Evolutionary conservation across 2,329 filamentous ascomycete genomes (phyloP), one percentile per base, ranked within the genome.

Genomic region (Colletotrichum plurivorum): DNA sequence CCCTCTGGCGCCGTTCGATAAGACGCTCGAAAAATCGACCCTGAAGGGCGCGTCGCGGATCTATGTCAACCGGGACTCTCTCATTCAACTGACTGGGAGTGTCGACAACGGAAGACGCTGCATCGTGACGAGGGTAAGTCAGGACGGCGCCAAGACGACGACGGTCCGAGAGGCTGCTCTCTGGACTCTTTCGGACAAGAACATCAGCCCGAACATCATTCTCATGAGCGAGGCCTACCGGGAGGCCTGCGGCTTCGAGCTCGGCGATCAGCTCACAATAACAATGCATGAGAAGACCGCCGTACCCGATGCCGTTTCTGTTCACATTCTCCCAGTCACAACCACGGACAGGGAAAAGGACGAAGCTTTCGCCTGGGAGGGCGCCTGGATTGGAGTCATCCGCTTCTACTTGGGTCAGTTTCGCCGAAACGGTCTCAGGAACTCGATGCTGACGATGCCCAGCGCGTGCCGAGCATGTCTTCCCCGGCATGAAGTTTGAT

Each of bases 171-270:
- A 88, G 73, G 86, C 85, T 5, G 81, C 84, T 36, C 79, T 87
- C 1, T 88, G 85, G 81, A 81, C 83, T 0, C 78, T 85, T 16
- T 83, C 85, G 2, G 84, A 85, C 52, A 87, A 91, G 77, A 90
- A 90, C 74, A 83, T 94, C 73, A 87, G 90, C 75, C 89, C 89
- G 72, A 88, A 91, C 71, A 85, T 94, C 65, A 84, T 93, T 57
- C 87, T 95, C 84, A 89, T 93, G 83, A 91, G 93, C 22, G 91
- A 93, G 71, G 85, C 89, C 6, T 89, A 97, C 62, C 91, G 93
- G 71, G 91, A 93, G 43, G 87, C 89, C 7, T 92, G 92, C 73
- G 89, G 89, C 1, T 87, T 97, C 73, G 91, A 92, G 70, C 83
- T 96, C 4, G 90, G 90, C 16, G 92, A 94, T 56, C 87, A 89